A percentile compares a stretch with the other conserved stretches of the same genome.
Conservation (phyloP, 163 green algal genomes). For the Trebouxia gelatinosa region DNA sequence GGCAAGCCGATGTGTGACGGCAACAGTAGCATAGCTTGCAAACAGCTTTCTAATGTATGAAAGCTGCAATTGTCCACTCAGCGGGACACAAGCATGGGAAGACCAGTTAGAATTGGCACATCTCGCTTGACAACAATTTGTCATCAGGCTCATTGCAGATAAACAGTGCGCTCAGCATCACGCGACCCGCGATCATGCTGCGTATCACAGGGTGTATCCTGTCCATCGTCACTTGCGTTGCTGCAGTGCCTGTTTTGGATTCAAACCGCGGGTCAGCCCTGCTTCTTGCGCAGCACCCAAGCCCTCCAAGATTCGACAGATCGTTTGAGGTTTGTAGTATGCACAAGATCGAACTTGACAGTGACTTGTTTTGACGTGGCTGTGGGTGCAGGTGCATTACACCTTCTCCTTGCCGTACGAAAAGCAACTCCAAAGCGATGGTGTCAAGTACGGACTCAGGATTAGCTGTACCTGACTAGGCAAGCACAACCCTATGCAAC, state of each 20-base stretch:
- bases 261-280: not conserved
- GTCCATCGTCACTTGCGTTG: not conserved
- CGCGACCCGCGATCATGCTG: too few relatives aligned
- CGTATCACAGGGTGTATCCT: not conserved
- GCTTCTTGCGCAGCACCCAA: not conserved
- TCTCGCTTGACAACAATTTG: too few relatives aligned
- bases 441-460: not conserved
- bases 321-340: constrained; percentile 11
- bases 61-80: too few relatives aligned
- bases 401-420: constrained; percentile 41
- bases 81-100: too few relatives aligned
- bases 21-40: constrained; percentile 52
- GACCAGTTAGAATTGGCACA: too few relatives aligned
- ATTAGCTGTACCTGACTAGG: constrained; percentile 2
- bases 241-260: too few relatives aligned
- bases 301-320: not conserved
- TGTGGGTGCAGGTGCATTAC: constrained; percentile 31
- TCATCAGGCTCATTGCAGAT: too few relatives aligned
- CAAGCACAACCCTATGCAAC: not conserved
- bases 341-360: too few relatives aligned
- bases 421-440: constrained; percentile 14
- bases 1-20: too few relatives aligned
- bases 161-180: too few relatives aligned
- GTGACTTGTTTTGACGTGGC: too few relatives aligned
- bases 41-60: too few relatives aligned